Evolutionary conservation across 805 yeast species (phyloP).

Genomic region (Spathaspora boniae): DNA sequence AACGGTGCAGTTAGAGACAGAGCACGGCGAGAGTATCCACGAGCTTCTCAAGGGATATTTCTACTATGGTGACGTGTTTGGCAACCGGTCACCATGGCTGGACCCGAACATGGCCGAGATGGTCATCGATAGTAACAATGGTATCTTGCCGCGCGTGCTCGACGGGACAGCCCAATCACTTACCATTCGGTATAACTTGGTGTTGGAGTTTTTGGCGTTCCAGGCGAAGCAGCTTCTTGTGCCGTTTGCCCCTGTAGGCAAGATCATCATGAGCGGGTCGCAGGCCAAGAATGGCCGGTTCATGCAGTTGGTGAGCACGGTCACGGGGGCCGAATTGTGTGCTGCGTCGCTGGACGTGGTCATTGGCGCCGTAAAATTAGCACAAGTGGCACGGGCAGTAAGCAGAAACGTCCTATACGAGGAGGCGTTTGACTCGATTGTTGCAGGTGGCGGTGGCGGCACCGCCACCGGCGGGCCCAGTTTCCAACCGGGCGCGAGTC

Average conservation of each 20-base stretch:
- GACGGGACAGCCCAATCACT: constrained; percentile 19
- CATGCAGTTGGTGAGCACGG: constrained; percentile 13
- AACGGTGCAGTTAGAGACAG: constrained; percentile 20
- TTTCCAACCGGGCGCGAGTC: no score
- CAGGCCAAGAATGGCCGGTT: constrained; percentile 48
- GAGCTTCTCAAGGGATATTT: constrained; percentile 33
- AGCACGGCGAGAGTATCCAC: constrained; percentile 13
- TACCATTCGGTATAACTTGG: constrained; percentile 41
- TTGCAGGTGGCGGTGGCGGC: neutral
- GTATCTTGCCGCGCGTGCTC: constrained; percentile 8
- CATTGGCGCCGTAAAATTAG: constrained; percentile 12
- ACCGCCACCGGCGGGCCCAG: neutral
- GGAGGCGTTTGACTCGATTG: constrained; percentile 1
- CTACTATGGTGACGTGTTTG: constrained; percentile 54
- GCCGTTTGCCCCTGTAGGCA: constrained; percentile 15
- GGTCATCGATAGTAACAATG: constrained; percentile 43
- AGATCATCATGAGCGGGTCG: constrained; percentile 48
- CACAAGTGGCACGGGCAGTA: constrained; percentile 5
- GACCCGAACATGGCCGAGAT: constrained; percentile 48
- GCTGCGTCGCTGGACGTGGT: constrained; percentile 11
- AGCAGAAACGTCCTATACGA: neutral
- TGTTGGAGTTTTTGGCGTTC: constrained; percentile 49
- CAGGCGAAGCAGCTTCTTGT: constrained; percentile 42
- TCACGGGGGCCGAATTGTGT: neutral
- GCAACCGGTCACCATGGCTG: constrained; percentile 56